A percentile compares a stretch with the other conserved stretches of the same genome.
Conservation (phyloP, 208 protist species). For the Angomonas desouzai region DNA sequence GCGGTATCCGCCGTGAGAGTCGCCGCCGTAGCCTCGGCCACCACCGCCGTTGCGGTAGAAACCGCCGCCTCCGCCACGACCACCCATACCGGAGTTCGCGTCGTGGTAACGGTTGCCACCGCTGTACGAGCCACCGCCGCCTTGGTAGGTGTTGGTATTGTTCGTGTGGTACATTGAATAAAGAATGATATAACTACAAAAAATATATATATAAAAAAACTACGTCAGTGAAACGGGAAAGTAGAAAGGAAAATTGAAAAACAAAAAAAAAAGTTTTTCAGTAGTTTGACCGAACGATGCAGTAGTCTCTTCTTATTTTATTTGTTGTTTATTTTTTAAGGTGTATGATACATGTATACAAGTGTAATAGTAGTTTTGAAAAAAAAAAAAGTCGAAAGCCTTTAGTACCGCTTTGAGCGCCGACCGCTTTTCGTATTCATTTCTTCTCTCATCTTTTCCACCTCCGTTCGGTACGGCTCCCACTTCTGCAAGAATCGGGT, state of each 20-base stretch:
- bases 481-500: conserved; percentile 67
- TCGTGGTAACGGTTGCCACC: conserved; percentile 20
- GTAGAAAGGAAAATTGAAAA: conserved; percentile 12
- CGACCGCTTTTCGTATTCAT: conserved; percentile 40
- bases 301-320: too few relatives aligned
- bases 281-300: too few relatives aligned
- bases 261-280: neutral
- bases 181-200: conserved; percentile 22
- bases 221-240: conserved; percentile 1
- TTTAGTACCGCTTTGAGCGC: conserved; percentile 56
- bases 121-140: conserved; percentile 1
- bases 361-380: too few relatives aligned
- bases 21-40: conserved; percentile 25
- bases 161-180: conserved; percentile 18
- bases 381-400: too few relatives aligned
- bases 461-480: conserved; percentile 77
- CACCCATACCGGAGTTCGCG: conserved; percentile 26
- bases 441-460: conserved; percentile 74
- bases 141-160: conserved; percentile 3
- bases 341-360: neutral
- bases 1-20: conserved; percentile 23
- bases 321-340: too few relatives aligned
- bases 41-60: conserved; percentile 20
- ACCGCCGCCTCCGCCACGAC: conserved; percentile 26
- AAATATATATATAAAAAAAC: conserved; percentile 16